Evolutionary conservation across 2,329 filamentous ascomycete species (phyloP).

Genomic region (Oidium heveae): DNA sequence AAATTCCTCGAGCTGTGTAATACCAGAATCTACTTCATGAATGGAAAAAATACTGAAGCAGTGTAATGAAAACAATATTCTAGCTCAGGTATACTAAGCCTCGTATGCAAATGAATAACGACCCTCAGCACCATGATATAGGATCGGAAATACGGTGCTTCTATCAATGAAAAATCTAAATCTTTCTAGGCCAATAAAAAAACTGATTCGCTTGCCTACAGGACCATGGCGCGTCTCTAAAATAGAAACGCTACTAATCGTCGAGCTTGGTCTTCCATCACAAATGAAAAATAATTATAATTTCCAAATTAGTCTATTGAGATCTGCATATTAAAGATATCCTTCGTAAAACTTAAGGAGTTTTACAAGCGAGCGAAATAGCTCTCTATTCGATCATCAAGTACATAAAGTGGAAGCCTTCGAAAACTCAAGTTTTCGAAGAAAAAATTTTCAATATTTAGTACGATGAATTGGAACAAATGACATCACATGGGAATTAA

Average conservation of each 20-base stretch:
- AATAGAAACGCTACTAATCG: too few relatives aligned
- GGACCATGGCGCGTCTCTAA: too few relatives aligned
- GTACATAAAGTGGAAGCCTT: background rate
- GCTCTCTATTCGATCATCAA: background rate
- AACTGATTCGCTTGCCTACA: too few relatives aligned
- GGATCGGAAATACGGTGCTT: background rate
- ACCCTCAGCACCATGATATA: background rate
- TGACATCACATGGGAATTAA: too few relatives aligned
- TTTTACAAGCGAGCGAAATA: background rate
- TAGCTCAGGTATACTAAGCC: background rate
- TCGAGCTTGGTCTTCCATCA: background rate
- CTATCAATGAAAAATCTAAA: too few relatives aligned
- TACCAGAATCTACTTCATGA: background rate
- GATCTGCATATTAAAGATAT: background rate
- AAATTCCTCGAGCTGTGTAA: background rate
- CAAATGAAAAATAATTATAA: background rate
- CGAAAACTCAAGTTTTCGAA: background rate
- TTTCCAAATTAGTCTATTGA: background rate
- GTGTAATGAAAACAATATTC: background rate
- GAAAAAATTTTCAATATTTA: background rate
- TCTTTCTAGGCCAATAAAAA: too few relatives aligned
- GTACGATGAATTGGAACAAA: background rate
- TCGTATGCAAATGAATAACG: background rate
- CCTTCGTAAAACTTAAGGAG: background rate
- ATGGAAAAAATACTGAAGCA: background rate